phyloP scores from a whole-genome alignment of 345 rosid species.

The Sisymbrium altissimum region DNA sequence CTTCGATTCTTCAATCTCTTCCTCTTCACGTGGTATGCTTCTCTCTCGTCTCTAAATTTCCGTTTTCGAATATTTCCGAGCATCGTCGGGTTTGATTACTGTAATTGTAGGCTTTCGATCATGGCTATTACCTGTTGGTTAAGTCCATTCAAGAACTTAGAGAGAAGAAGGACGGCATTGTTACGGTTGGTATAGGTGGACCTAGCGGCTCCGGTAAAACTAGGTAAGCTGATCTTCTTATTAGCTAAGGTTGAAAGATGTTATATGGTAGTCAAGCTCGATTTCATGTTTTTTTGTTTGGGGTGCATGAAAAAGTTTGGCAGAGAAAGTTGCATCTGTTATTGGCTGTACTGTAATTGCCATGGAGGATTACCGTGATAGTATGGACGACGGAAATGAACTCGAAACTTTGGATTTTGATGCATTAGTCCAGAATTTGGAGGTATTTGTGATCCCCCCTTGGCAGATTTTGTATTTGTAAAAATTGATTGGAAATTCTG shows the following conservation, averaged over 20 bases:
- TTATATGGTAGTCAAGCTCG: not conserved
- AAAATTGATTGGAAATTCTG: conserved; percentile 2
- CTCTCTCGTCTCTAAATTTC: not conserved
- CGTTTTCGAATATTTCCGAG: not conserved
- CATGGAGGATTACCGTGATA: conserved; percentile 92
- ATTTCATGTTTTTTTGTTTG: conserved; percentile 15
- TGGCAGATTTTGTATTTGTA: too few relatives aligned
- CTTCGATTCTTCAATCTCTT: conserved; percentile 90
- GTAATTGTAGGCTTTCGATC: conserved; percentile 74
- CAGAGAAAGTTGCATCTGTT: conserved; percentile 97
- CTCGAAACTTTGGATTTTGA: conserved; percentile 89
- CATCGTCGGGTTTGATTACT: not conserved
- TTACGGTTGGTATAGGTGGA: conserved; percentile 94
- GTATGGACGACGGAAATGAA: conserved; percentile 81
- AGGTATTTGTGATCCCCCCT: too few relatives aligned
- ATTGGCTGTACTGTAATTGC: conserved; percentile 91
- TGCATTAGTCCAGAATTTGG: conserved; percentile 69
- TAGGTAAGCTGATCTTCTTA: conserved; percentile 43
- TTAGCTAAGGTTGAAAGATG: not conserved
- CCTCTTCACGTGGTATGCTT: conserved; percentile 87
- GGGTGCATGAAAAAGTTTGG: conserved; percentile 64
- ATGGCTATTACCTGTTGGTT: conserved; percentile 78
- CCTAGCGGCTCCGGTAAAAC: conserved; percentile 99
- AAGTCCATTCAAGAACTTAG: conserved; percentile 97
- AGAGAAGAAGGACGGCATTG: conserved; percentile 84